Percentiles rank a stretch among this genome's conserved stretches.
phyloP scores from a whole-genome alignment of 164 flowering plant genomes.

The Euptelea pleiosperma region DNA sequence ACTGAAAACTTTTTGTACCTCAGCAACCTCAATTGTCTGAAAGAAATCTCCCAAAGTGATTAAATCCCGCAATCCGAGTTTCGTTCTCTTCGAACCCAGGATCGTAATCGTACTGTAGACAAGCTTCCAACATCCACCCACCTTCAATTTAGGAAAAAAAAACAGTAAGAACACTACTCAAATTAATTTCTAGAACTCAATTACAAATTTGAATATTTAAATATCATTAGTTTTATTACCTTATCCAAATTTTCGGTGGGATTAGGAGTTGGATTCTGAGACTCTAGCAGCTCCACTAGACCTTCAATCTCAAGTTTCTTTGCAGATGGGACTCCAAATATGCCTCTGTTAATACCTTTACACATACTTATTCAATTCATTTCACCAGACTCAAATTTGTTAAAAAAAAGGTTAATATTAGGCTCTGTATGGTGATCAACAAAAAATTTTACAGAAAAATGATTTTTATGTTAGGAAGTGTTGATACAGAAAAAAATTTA shows the following conservation, averaged over 20 bases:
- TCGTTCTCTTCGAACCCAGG: conserved; percentile 85
- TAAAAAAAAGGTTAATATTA: too few relatives aligned
- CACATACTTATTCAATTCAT: conserved; percentile 8
- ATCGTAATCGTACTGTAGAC: conserved; percentile 80
- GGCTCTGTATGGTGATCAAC: too few relatives aligned
- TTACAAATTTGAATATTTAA: too few relatives aligned
- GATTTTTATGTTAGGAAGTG: too few relatives aligned
- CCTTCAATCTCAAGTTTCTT: conserved; percentile 72
- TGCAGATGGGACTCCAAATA: conserved; percentile 73
- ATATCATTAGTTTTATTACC: conserved; percentile 33
- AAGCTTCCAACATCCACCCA: conserved; percentile 85
- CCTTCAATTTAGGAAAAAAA: conserved; percentile 39
- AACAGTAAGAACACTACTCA: not conserved
- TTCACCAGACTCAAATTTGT: conserved; percentile 9
- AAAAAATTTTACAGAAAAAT: too few relatives aligned
- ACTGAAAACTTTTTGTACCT: conserved; percentile 49
- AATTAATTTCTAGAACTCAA: not conserved
- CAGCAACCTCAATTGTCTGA: conserved; percentile 59
- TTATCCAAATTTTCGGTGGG: conserved; percentile 59
- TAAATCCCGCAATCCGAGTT: conserved; percentile 89
- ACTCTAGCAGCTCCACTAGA: conserved; percentile 58
- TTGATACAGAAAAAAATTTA: too few relatives aligned
- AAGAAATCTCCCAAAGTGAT: conserved; percentile 70
- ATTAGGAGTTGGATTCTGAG: conserved; percentile 75
- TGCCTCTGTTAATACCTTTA: conserved; percentile 81